phyloP scores from a whole-genome alignment of 306 rosid species.

The Trichosanthes truncata region DNA sequence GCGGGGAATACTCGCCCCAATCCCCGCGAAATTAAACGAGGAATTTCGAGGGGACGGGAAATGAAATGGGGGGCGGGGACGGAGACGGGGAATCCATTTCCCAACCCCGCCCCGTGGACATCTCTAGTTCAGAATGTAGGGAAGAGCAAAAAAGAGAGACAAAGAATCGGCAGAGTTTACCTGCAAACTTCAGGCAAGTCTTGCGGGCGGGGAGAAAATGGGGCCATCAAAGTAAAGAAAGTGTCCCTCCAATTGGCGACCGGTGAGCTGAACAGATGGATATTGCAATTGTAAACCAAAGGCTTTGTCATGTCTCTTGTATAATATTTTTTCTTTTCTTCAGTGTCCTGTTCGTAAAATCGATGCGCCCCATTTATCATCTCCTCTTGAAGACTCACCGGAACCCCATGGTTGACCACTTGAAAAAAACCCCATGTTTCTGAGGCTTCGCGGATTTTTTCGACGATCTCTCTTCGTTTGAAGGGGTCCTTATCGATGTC shows the following conservation, averaged over 20 bases:
- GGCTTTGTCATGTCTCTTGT: slow-evolving; percentile 5
- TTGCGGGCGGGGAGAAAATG: slow-evolving; percentile 22
- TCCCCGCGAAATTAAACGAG: too few relatives aligned
- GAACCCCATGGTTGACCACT: slow-evolving; percentile 36
- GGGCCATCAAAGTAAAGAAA: slow-evolving; percentile 10
- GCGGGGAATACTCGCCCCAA: too few relatives aligned
- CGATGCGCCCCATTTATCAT: slow-evolving; percentile 21
- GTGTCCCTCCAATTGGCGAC: slow-evolving; percentile 41
- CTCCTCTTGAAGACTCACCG: slow-evolving; percentile 17
- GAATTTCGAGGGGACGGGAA: too few relatives aligned
- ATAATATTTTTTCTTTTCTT: slow-evolving; percentile 25
- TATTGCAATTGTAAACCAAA: slow-evolving; percentile 17
- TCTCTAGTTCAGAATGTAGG: too few relatives aligned
- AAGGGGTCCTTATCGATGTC: slow-evolving; percentile 11
- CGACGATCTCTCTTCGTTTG: slow-evolving; percentile 19
- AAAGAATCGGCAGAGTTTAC: not conserved
- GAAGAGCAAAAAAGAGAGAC: too few relatives aligned
- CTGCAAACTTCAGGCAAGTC: not conserved
- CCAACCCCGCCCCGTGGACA: too few relatives aligned
- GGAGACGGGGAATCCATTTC: too few relatives aligned
- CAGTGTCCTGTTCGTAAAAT: slow-evolving; percentile 28
- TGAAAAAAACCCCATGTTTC: slow-evolving; percentile 45
- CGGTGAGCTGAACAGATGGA: slow-evolving; percentile 16
- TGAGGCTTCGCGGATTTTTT: slow-evolving; percentile 17
- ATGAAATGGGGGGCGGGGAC: too few relatives aligned